Evolutionary conservation across 345 rosid genomes (phyloP).

Genomic region (Moricandia arvensis): DNA sequence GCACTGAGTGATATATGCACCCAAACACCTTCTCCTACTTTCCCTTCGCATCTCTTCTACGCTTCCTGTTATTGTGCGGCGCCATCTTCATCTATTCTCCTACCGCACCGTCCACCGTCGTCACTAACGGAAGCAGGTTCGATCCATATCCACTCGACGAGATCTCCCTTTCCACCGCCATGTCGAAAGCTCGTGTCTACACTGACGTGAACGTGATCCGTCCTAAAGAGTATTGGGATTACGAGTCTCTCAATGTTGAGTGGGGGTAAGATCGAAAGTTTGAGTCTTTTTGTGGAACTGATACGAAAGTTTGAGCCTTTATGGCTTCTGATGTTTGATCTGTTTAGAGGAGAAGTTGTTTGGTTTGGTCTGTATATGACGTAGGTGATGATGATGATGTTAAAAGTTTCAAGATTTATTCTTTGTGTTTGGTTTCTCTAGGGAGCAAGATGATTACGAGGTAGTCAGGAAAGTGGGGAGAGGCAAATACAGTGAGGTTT

Average conservation of each 20-base stretch:
- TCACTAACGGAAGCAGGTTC: background rate
- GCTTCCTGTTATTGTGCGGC: slow-evolving; percentile 45
- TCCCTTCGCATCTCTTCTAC: slow-evolving; percentile 19
- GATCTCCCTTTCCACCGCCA: slow-evolving; percentile 36
- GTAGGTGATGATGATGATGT: background rate
- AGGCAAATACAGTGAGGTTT: slow-evolving; percentile 88
- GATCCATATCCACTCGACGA: slow-evolving; percentile 22
- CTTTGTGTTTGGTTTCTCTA: slow-evolving; percentile 27
- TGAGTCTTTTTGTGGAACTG: background rate
- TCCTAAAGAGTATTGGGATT: slow-evolving; percentile 97
- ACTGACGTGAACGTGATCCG: slow-evolving; percentile 79
- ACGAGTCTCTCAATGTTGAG: slow-evolving; percentile 73
- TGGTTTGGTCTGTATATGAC: background rate
- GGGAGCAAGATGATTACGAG: slow-evolving; percentile 88
- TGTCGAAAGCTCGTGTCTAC: slow-evolving; percentile 94
- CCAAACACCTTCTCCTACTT: slow-evolving; percentile 23
- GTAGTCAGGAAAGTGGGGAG: slow-evolving; percentile 86
- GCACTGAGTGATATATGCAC: slow-evolving; percentile 32
- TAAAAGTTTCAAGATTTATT: slow-evolving; percentile 10
- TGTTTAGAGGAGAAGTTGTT: background rate
- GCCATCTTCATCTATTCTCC: slow-evolving; percentile 50
- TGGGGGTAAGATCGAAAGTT: slow-evolving; percentile 55
- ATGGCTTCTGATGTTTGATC: background rate
- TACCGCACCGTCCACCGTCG: slow-evolving; percentile 23
- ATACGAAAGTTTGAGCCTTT: background rate